Percentiles rank a stretch among this genome's conserved stretches.
Conservation (phyloP, 2,329 filamentous ascomycete species). For the Pyrenochaeta sp. region DNA sequence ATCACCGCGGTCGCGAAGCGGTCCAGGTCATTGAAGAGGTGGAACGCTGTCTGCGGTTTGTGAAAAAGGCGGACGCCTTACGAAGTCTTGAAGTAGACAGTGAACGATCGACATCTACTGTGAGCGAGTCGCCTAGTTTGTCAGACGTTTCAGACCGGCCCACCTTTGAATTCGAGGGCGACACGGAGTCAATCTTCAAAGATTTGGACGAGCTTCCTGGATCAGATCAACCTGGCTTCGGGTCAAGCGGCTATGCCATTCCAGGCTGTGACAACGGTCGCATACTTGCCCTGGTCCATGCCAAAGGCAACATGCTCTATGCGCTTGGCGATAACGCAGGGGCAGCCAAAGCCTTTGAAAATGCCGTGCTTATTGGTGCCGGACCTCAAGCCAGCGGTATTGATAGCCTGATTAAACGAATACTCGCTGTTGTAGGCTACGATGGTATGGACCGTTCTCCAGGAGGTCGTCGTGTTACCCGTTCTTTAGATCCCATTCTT, state of each 20-base stretch:
- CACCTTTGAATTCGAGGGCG: slow-evolving; percentile 61
- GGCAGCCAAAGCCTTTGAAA: slow-evolving; percentile 90
- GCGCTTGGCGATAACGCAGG: slow-evolving; percentile 80
- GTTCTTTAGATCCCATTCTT: slow-evolving; percentile 70
- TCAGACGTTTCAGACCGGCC: slow-evolving; percentile 65
- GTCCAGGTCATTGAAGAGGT: slow-evolving; percentile 87
- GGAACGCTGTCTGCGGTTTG: slow-evolving; percentile 71
- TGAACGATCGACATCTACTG: slow-evolving; percentile 67
- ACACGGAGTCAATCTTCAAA: slow-evolving; percentile 47
- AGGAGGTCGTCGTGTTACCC: slow-evolving; percentile 32
- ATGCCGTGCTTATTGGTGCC: slow-evolving; percentile 87
- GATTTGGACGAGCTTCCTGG: slow-evolving; percentile 51
- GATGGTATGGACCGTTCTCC: slow-evolving; percentile 46
- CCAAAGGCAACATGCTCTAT: slow-evolving; percentile 99
- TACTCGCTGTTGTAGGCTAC: slow-evolving; percentile 71
- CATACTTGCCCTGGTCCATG: slow-evolving; percentile 91
- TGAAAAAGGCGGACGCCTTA: slow-evolving; percentile 56
- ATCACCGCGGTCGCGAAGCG: slow-evolving; percentile 82
- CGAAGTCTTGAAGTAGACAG: slow-evolving; percentile 62
- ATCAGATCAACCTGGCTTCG: slow-evolving; percentile 65
- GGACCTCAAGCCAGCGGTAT: slow-evolving; percentile 75
- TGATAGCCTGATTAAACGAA: slow-evolving; percentile 77
- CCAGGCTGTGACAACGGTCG: slow-evolving; percentile 88
- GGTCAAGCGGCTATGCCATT: slow-evolving; percentile 83
- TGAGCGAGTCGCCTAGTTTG: slow-evolving; percentile 61